These are phyloP conservation scores for Ascochyta lentis DNA, from an alignment of 2,329 filamentous ascomycete species.

Conservation along the genomic window DNA sequence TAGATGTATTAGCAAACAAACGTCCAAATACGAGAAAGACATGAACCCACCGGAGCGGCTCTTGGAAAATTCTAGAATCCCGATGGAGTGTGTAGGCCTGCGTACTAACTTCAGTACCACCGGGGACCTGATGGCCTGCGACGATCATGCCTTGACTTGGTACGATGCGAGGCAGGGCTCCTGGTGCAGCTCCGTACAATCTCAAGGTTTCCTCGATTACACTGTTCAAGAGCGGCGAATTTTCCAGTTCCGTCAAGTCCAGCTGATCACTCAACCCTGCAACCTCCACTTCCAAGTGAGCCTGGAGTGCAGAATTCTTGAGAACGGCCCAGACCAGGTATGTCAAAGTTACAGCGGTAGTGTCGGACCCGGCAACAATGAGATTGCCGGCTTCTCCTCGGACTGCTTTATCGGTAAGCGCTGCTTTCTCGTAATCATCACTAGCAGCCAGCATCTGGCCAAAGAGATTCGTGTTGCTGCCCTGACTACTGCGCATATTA, in stretches of 20 bases:
- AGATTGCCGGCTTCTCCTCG: constrained; percentile 39
- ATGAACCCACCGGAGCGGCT: constrained; percentile 30
- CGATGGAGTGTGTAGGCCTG: constrained; percentile 51
- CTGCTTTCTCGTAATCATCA: constrained; percentile 31
- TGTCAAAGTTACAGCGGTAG: constrained; percentile 43
- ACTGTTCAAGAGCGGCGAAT: constrained; percentile 42
- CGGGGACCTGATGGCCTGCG: constrained; percentile 46
- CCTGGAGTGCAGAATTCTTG: constrained; percentile 27
- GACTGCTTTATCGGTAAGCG: constrained; percentile 36
- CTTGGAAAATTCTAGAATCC: constrained; percentile 32
- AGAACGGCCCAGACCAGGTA: constrained; percentile 46
- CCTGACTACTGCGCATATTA: constrained; percentile 26
- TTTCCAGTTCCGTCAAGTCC: constrained; percentile 34
- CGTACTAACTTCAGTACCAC: constrained; percentile 46
- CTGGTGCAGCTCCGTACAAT: constrained; percentile 46
- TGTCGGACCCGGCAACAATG: constrained; percentile 46
- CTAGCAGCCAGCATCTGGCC: constrained; percentile 21
- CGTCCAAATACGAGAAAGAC: background rate
- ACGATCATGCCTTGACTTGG: constrained; percentile 44
- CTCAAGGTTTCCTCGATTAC: constrained; percentile 51
- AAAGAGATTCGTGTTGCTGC: constrained; percentile 24
- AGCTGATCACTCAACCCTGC: constrained; percentile 24
- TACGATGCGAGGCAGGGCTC: constrained; percentile 44
- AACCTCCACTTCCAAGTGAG: constrained; percentile 32
- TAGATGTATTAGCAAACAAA: background rate